Evolutionary conservation across 2,329 filamentous ascomycete genomes (phyloP), one percentile per base, ranked within the genome.

Genomic region (Curvularia eragrostidis): DNA sequence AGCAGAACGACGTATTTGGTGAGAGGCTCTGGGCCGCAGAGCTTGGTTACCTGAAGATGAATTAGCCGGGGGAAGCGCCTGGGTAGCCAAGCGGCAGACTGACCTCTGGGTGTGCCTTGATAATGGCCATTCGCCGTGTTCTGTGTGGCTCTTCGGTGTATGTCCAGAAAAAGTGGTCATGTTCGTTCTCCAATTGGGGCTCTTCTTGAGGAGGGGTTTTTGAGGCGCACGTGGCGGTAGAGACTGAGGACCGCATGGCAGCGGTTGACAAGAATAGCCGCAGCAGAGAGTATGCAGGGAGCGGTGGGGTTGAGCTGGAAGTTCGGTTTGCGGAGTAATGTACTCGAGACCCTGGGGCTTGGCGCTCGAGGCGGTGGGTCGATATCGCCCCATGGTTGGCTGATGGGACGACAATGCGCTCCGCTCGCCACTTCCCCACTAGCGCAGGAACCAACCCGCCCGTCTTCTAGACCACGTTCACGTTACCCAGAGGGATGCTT

Each of bases 81-180:
- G 13, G 8, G 10, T 12, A 2, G 18, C 18, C 8, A 12, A 3
- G 8, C 3, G 42, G 12, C 6, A 1, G 7, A 52, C n/a, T 19
- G 81, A 94, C 93, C 85, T 99, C 94, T 46, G 95, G 95, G 76
- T 99, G 94, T 54, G 94, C 93, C 82, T 97, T 98, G 80, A 99
- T 98, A 71, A 99, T 99, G 61, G 93, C 92, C 69, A 94, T 87
- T 56, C 95, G 87, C 68, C 95, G 85, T 30, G 94, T 95, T 67
- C 93, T 87, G 79, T 99, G 95, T 61, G 95, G 95, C 80, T 99
- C 95, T 78, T 99, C 95, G 9, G 95, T 97, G 76, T 99, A 98
- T 39, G 95, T 97, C 95, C 96, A 98, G 81, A 96, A 97, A 84
- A 98, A 98, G 76, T 88, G 84, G 62, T 88, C 75, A 41, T 79